Base-by-base conservation (phyloP, 257 asterid species). In the Scutellaria minor region DNA sequence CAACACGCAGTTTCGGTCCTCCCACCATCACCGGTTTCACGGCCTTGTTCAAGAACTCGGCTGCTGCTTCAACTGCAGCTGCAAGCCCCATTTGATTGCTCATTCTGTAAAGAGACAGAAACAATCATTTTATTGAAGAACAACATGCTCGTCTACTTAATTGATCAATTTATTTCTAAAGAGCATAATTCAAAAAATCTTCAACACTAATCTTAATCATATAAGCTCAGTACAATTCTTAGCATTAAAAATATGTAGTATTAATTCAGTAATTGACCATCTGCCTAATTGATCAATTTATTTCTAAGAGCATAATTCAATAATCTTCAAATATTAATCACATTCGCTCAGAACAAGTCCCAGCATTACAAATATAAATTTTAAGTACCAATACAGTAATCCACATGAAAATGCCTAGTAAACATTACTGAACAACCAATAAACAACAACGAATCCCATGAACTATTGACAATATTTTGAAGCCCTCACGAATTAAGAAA, bases 1-100 rank as follows among this genome's bases (percentile, higher is more conserved):
- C 91, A 22, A 84, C 95, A 0, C 91, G 88, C 75, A 91, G 83
- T 57, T 91, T 91, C 0, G 91, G 93, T 44, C 97, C 97, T 62
- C 87, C 96, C 48, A 91, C 93, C 88, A 91, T 79, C 41, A 91
- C 96, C n/a, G 97, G 96, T 72, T 91, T 91, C 79, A 89, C 95
- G 5, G 95, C 86, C 77, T 85, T 91, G 78, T 89, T 89, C 79
- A 91, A 77, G 83, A 89, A 91, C 74, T 81, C 88, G 0, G 78
- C 90, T 1, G 93, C 86, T 53, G 87, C 91, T 62, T 85, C 96
- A 5, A 89, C 97, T 59, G 97, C 97, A 37, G 90, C 91, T 73
- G 83, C 91, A 31, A 91, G 79, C 12, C 96, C 96, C 83, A 83
- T 75, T 59, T 75, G 69, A 75, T 91, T 89, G 65, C 95, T 89